Evolutionary conservation across 2,329 filamentous ascomycete species (phyloP).

Genomic region (Scolecobasidium constrictum): DNA sequence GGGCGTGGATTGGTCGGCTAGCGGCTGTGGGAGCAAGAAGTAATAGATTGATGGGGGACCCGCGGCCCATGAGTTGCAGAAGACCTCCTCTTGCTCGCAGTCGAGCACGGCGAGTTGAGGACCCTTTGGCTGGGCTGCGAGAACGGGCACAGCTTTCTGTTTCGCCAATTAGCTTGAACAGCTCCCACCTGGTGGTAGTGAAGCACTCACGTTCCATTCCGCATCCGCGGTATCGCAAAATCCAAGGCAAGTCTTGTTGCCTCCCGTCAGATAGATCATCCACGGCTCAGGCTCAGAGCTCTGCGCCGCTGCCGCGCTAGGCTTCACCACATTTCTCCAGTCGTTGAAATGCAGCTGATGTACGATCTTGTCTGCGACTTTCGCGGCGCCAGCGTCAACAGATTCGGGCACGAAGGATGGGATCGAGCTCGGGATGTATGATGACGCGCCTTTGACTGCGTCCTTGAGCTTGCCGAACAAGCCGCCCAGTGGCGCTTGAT

Average conservation of each 20-base stretch:
- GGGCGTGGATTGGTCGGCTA: slow-evolving; percentile 53
- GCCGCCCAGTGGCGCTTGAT: slow-evolving; percentile 49
- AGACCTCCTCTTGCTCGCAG: slow-evolving; percentile 62
- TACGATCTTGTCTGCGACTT: slow-evolving; percentile 41
- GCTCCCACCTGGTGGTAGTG: background rate
- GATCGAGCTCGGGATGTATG: slow-evolving; percentile 29
- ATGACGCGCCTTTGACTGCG: slow-evolving; percentile 28
- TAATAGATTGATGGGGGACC: slow-evolving; percentile 55
- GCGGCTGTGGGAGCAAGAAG: slow-evolving; percentile 46
- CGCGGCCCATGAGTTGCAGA: slow-evolving; percentile 65
- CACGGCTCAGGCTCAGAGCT: slow-evolving; percentile 57
- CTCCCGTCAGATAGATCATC: slow-evolving; percentile 63
- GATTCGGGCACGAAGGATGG: slow-evolving; percentile 37
- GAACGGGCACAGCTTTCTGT: slow-evolving; percentile 51
- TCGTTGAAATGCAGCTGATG: slow-evolving; percentile 54
- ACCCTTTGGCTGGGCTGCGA: slow-evolving; percentile 48
- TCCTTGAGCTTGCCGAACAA: slow-evolving; percentile 44
- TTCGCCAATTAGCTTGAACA: slow-evolving; percentile 10
- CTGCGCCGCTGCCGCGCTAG: slow-evolving; percentile 47
- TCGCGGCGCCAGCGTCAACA: slow-evolving; percentile 38
- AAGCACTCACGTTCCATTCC: slow-evolving; percentile 40
- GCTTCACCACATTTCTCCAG: slow-evolving; percentile 59
- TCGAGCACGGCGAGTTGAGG: slow-evolving; percentile 61
- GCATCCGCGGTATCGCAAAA: slow-evolving; percentile 53
- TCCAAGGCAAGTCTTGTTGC: slow-evolving; percentile 70